Percentiles rank a stretch among this genome's conserved stretches.
Conservation (phyloP, 768 basidiomycete genomes). For the Naganishia onofrii region DNA sequence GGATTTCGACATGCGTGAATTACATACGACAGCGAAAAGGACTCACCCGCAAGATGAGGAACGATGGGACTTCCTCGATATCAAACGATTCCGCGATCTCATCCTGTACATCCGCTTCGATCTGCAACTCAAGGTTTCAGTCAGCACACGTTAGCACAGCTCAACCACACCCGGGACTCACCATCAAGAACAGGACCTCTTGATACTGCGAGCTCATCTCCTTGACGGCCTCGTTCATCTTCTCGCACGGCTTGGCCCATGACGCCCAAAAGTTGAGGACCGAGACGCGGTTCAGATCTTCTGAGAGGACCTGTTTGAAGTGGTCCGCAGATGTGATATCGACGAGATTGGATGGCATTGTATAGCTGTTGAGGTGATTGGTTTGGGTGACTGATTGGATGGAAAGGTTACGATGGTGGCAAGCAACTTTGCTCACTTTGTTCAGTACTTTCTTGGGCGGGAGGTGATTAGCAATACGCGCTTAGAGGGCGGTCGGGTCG, state of each 20-base stretch:
- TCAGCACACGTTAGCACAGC: too few species aligned
- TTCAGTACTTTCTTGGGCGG: too few species aligned
- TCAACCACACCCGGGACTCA: slow-evolving; percentile 44
- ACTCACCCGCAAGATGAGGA: slow-evolving; percentile 73
- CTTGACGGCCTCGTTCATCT: slow-evolving; percentile 75
- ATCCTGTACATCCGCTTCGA: slow-evolving; percentile 55
- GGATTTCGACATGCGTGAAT: not conserved
- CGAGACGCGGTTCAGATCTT: slow-evolving; percentile 75
- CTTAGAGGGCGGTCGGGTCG: too few species aligned
- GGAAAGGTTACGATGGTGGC: too few species aligned
- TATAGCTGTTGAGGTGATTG: not conserved
- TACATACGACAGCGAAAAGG: not conserved
- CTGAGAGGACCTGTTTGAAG: slow-evolving; percentile 70
- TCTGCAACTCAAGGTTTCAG: slow-evolving; percentile 32
- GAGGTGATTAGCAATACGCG: too few species aligned
- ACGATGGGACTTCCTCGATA: slow-evolving; percentile 80
- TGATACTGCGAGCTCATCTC: slow-evolving; percentile 74
- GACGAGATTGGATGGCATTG: slow-evolving; percentile 53
- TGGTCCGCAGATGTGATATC: slow-evolving; percentile 64
- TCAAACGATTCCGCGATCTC: slow-evolving; percentile 90
- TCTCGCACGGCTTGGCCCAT: slow-evolving; percentile 86
- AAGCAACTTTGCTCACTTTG: too few species aligned
- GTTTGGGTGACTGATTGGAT: not conserved
- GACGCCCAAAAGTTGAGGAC: slow-evolving; percentile 90
- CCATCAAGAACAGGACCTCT: slow-evolving; percentile 69